A percentile compares a stretch with the other conserved stretches of the same genome.
These are phyloP conservation scores for Hypoxylon sp. DNA, from an alignment of 2,329 filamentous ascomycete genomes.

Conservation along the genomic window DNA sequence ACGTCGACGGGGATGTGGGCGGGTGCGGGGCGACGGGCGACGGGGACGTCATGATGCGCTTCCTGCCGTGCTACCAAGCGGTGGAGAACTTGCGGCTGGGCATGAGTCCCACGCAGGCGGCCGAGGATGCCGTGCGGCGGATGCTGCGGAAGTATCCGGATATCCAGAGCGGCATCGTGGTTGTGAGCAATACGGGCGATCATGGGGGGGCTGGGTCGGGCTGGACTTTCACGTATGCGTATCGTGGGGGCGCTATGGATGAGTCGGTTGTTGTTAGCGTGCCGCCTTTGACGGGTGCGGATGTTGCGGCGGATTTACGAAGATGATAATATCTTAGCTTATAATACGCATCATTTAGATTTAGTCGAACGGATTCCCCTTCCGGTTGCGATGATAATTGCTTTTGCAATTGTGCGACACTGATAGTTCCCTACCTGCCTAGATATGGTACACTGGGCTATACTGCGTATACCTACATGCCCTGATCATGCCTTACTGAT, in stretches of 20 bases:
- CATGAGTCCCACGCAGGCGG: conserved; percentile 62
- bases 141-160: conserved; percentile 63
- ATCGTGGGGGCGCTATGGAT: conserved; percentile 61
- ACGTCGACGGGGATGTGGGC: conserved; percentile 66
- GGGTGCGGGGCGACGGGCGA: conserved; percentile 69
- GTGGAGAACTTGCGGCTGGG: conserved; percentile 65
- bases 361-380: neutral
- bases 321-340: neutral
- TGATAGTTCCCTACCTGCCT: neutral
- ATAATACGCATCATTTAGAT: neutral
- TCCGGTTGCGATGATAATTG: too few species aligned
- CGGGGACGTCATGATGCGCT: conserved; percentile 69
- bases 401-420: neutral
- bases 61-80: conserved; percentile 69
- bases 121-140: conserved; percentile 62
- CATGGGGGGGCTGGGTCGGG: conserved; percentile 65
- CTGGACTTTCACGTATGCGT: conserved; percentile 68
- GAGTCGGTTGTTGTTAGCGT: conserved; percentile 60
- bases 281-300: conserved; percentile 44
- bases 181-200: conserved; percentile 61
- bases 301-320: conserved; percentile 21
- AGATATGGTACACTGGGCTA: neutral
- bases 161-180: conserved; percentile 63
- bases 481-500: too few species aligned
- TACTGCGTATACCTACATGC: neutral